Base-by-base conservation (phyloP, 2,329 filamentous ascomycete genomes). In the Cucurbitaria berberidis region DNA sequence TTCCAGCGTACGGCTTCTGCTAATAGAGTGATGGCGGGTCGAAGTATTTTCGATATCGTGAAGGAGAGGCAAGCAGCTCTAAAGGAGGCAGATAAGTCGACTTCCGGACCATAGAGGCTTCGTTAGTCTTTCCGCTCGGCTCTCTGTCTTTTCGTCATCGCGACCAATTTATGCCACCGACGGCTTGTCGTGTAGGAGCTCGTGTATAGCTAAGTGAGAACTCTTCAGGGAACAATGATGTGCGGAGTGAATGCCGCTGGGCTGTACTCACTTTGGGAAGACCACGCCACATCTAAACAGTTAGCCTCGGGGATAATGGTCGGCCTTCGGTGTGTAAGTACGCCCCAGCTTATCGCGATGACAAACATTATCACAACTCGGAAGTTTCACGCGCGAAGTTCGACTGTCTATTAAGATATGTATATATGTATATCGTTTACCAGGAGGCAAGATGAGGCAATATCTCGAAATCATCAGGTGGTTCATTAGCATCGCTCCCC, bases 31-130 rank as follows among this genome's bases (percentile, higher is more conserved):
- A 55, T 58, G 55, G 53, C 13, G 13, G 55, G 57, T 16, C 41
- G 42, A 16, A 54, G 22, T 24, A 62, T 62, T 9, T 57, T 62
- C 24, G 50, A 64, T 19, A 27, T 63, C 13, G 55, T 61, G 3
- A 43, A 45, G 32, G 55, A 63, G 27, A 44, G 62, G 22, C 62
- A 63, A 29, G 55, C 59, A 11, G 42, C 40, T 11, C 43, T 59
- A 39, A 53, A 57, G 15, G 40, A 50, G 36, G 38, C 46, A 39
- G 35, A 51, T 36, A 42, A 16, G 5, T 29, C 40, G 24, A 6
- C 40, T 8, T 42, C 40, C 16, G 7, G 22, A 11, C 18, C 21
- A 26, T 29, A n/a, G 2, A 5, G 1, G 13, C n/a, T 42, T 27
- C 11, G 26, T 16, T 30, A 16, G 13, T 29, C 24, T 24, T 15